phyloP scores from a whole-genome alignment of 345 rosid species.

The Camelina sativa region DNA sequence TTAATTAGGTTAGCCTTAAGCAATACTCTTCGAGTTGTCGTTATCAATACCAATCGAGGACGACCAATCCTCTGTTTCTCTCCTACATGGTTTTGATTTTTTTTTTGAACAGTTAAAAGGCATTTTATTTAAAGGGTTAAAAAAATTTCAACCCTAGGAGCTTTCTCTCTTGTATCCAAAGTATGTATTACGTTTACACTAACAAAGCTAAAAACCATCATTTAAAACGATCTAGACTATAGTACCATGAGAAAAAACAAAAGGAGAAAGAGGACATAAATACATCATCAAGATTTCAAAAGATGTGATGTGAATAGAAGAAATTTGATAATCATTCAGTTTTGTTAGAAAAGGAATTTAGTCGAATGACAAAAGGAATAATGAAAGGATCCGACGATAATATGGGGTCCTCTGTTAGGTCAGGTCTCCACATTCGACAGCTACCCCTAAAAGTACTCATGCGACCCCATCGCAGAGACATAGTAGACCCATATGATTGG shows the following conservation, averaged over 20 bases:
- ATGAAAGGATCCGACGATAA: constrained; percentile 21
- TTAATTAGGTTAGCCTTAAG: constrained; percentile 25
- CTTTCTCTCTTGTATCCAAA: too few relatives aligned
- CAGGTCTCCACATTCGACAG: constrained; percentile 46
- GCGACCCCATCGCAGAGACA: constrained; percentile 31
- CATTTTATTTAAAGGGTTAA: background rate
- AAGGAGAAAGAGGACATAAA: constrained; percentile 15
- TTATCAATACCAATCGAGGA: constrained; percentile 30
- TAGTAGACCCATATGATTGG: constrained; percentile 36
- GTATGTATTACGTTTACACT: too few relatives aligned
- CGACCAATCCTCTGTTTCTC: constrained; percentile 34
- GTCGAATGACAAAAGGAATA: constrained; percentile 42
- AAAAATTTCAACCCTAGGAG: too few relatives aligned
- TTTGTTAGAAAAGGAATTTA: constrained; percentile 26
- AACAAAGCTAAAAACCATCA: background rate
- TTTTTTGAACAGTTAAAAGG: background rate
- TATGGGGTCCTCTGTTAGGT: constrained; percentile 39
- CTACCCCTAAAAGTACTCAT: constrained; percentile 36
- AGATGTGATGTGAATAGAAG: constrained; percentile 36
- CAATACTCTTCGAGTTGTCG: constrained; percentile 29
- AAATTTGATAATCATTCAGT: constrained; percentile 15
- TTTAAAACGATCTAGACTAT: background rate
- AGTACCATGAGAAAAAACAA: constrained; percentile 1
- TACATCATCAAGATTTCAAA: constrained; percentile 23
- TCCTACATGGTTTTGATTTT: constrained; percentile 13